Evolutionary conservation across 306 rosid species (phyloP).

Genomic region (Lathyrus tuberosus): DNA sequence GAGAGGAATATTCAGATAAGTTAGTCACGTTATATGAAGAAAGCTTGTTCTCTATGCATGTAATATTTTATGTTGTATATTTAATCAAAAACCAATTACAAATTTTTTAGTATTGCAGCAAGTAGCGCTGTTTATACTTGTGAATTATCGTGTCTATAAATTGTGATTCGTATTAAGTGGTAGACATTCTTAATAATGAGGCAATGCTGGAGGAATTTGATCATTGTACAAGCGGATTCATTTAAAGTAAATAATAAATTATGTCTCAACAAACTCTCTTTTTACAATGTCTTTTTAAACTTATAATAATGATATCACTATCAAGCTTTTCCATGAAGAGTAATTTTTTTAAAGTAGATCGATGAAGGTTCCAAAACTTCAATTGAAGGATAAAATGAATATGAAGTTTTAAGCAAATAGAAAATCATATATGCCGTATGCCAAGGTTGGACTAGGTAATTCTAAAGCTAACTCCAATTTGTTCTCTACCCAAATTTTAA

Average conservation of each 20-base stretch:
- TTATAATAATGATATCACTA: neutral
- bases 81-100: conserved; percentile 10
- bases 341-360: neutral
- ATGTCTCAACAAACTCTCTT: neutral
- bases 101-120: conserved; percentile 3
- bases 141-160: conserved; percentile 6
- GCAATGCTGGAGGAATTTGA: neutral
- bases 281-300: neutral
- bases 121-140: conserved; percentile 17
- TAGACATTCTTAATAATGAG: neutral
- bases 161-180: neutral
- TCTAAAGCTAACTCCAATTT: too few species aligned
- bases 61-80: conserved; percentile 32
- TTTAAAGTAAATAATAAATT: neutral
- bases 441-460: too few species aligned
- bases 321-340: neutral
- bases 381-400: neutral
- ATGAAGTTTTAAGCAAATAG: neutral
- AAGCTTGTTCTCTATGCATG: conserved; percentile 24
- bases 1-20: conserved; percentile 25
- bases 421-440: too few species aligned
- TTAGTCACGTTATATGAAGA: neutral
- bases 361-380: conserved; percentile 11
- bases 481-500: too few species aligned
- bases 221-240: neutral